phyloP scores from a whole-genome alignment of 2,329 filamentous ascomycete genomes.

The Xylaria digitata region DNA sequence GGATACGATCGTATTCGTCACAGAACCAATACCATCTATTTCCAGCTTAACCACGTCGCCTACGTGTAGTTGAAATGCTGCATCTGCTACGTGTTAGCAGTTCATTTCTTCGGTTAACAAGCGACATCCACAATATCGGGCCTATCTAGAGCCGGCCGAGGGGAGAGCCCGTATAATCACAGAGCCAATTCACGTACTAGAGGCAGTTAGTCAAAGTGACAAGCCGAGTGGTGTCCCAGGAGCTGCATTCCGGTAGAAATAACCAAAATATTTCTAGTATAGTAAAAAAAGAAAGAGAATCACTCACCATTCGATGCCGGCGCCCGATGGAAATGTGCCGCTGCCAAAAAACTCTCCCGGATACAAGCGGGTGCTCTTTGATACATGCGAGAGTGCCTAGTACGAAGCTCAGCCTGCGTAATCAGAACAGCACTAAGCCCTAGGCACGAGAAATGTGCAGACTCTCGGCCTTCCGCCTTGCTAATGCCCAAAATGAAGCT shows the following conservation, averaged over 20 bases:
- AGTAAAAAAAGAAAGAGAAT: not conserved
- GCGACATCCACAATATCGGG: not conserved
- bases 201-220: not conserved
- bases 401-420: not conserved
- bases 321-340: slow-evolving; percentile 44
- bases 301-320: slow-evolving; percentile 45
- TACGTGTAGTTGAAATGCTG: slow-evolving; percentile 40
- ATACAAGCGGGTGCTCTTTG: slow-evolving; percentile 42
- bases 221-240: not conserved
- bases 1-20: slow-evolving; percentile 44
- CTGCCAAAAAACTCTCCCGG: slow-evolving; percentile 47
- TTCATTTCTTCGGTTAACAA: not conserved
- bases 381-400: slow-evolving; percentile 42
- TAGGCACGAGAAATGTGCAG: not conserved
- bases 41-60: slow-evolving; percentile 45
- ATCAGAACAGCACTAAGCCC: not conserved
- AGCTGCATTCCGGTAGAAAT: not conserved
- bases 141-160: not conserved
- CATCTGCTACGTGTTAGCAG: slow-evolving; percentile 32
- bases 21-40: slow-evolving; percentile 46
- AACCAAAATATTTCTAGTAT: too few species aligned
- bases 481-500: not conserved
- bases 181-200: slow-evolving; percentile 22
- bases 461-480: not conserved
- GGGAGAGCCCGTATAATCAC: not conserved